Conservation (phyloP, 2,329 filamentous ascomycete genomes). For the Dothiorella sarmentorum region DNA sequence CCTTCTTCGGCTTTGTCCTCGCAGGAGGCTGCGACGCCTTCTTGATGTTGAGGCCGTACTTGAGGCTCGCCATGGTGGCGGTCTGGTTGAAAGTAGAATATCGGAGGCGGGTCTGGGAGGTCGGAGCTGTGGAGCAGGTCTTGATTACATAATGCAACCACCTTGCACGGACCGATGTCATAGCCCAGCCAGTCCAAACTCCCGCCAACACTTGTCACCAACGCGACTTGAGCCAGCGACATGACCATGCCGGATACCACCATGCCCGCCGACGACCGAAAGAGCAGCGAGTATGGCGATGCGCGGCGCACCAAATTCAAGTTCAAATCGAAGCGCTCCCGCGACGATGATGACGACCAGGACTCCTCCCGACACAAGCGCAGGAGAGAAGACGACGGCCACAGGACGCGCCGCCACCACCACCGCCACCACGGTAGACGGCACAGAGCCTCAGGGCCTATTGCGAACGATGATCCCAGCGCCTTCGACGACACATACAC, state of each 20-base stretch:
- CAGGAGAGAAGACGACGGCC: background rate
- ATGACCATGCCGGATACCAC: background rate
- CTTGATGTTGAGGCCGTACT: constrained; percentile 58
- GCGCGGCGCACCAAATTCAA: constrained; percentile 36
- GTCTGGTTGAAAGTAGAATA: background rate
- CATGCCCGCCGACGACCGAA: background rate
- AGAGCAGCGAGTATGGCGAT: constrained; percentile 25
- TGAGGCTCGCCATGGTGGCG: constrained; percentile 37
- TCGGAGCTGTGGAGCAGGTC: background rate
- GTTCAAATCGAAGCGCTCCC: constrained; percentile 36
- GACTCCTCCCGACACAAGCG: constrained; percentile 3
- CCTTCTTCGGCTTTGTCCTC: constrained; percentile 26
- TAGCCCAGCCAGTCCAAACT: background rate
- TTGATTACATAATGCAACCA: constrained; percentile 7
- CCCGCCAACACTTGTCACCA: background rate
- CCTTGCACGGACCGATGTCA: background rate
- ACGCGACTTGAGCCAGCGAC: constrained; percentile 20
- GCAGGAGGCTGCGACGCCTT: constrained; percentile 48
- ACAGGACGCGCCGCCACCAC: background rate
- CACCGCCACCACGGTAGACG: constrained; percentile 16
- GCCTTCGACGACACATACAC: constrained; percentile 41
- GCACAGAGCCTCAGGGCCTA: constrained; percentile 13
- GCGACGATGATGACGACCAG: constrained; percentile 24
- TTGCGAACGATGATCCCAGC: constrained; percentile 30
- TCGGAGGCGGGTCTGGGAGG: background rate